Base-by-base conservation (phyloP, 2,329 filamentous ascomycete genomes). In the Pseudogymnoascus sp. region DNA sequence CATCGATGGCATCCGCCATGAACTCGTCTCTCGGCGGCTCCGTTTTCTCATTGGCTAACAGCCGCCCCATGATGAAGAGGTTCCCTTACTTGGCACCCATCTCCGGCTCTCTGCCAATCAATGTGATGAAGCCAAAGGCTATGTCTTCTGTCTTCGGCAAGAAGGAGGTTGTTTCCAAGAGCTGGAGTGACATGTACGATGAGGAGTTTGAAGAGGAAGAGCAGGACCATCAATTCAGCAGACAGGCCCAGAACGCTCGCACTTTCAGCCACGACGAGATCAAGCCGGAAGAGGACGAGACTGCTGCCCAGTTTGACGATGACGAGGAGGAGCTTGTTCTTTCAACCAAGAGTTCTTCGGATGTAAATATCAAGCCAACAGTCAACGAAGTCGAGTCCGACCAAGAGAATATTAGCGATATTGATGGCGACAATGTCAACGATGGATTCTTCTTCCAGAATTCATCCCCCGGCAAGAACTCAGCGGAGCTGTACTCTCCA, bases 131-230 rank as follows among this genome's bases (percentile, higher is more conserved):
- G 72, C 89, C 91, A 0, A 84, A 84, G 68, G 81, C 85, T 66
- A 79, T 88, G 69, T 81, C 84, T 62, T 87, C 90, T 65, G 85
- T 93, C 60, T 93, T 96, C 73, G 90, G 90, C 61, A 87, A 87
- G 72, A 86, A 89, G 73, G 89, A 93, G 53, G 80, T 84, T 59
- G 90, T 96, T 59, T 96, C 95, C 63, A 98, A 98, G 88, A 98
- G 95, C 81, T 99, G 95, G 95, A 96, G 93, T 72, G 95, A 99
- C 75, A 86, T 98, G 75, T 97, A 92, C 89, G 93, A 98, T 64
- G 93, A 98, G 75, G 93, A 98, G 62, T 79, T 81, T 53, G 92
- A 95, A 71, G 87, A 89, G 67, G 86, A 89, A 66, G 84, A 90
- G 69, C 80, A 82, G 37, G 84, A 88, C 70, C 77, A 82, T 65